A percentile compares a stretch with the other conserved stretches of the same genome.
Conservation (phyloP, 1,139 yeast species). For the Taphrina wiesneri region DNA sequence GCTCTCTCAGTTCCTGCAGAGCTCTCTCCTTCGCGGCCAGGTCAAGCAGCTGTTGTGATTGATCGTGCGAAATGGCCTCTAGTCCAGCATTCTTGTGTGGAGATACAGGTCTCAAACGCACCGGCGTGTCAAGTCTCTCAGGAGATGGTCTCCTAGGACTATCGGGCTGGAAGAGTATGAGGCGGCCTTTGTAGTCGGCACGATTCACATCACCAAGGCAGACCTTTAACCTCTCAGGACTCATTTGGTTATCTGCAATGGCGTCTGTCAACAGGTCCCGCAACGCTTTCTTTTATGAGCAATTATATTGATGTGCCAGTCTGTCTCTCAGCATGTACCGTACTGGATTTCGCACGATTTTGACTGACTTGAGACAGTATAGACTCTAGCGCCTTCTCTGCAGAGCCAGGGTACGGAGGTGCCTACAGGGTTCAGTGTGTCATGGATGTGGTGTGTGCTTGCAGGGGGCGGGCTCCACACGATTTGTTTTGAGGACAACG, state of each 20-base stretch:
- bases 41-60: conserved; percentile 4
- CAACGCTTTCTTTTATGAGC: background rate
- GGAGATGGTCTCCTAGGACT: conserved; percentile 10
- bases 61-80: background rate
- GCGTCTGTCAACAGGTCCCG: background rate
- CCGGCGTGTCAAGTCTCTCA: background rate
- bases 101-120: conserved; percentile 5
- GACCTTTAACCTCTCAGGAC: background rate
- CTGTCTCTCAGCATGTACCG: too few species aligned
- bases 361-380: too few species aligned
- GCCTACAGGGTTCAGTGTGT: background rate
- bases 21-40: conserved; percentile 14
- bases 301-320: background rate
- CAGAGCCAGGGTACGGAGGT: too few species aligned
- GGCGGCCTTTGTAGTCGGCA: conserved; percentile 3
- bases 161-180: background rate
- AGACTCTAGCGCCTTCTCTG: too few species aligned
- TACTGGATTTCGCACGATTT: too few species aligned
- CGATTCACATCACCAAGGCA: background rate
- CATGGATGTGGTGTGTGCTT: too few species aligned
- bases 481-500: background rate
- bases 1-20: conserved; percentile 6
- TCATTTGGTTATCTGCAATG: background rate
- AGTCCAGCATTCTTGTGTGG: background rate
- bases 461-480: background rate